Evolutionary conservation across 768 basidiomycete genomes (phyloP).

Genomic region (Strobilomyces confusus): DNA sequence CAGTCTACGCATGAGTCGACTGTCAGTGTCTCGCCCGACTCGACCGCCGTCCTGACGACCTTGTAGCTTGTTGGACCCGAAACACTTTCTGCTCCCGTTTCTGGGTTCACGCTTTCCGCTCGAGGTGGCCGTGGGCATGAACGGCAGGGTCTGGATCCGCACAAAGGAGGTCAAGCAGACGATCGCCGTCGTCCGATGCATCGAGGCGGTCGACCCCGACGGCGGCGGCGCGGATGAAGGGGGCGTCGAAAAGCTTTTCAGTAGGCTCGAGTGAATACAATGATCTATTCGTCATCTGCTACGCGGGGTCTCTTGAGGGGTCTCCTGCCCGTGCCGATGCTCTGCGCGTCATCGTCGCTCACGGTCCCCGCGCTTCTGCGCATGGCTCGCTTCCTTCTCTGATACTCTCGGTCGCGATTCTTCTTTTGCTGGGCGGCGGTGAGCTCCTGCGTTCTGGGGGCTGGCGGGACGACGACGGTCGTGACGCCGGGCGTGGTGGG

Average conservation of each 20-base stretch:
- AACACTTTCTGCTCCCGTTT: constrained; percentile 76
- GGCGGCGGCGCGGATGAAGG: constrained; percentile 57
- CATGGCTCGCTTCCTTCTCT: constrained; percentile 67
- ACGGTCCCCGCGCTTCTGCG: constrained; percentile 61
- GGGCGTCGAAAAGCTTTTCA: constrained; percentile 50
- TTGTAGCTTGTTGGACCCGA: constrained; percentile 70
- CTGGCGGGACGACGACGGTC: constrained; percentile 74
- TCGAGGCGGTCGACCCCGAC: constrained; percentile 78
- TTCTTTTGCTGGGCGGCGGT: constrained; percentile 73
- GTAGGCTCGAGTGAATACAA: constrained; percentile 33
- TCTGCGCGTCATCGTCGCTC: constrained; percentile 67
- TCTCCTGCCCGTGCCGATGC: constrained; percentile 46
- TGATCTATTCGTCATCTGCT: constrained; percentile 57
- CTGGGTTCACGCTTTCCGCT: constrained; percentile 81
- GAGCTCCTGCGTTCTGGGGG: constrained; percentile 62
- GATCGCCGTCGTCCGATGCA: constrained; percentile 72
- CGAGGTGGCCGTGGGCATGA: constrained; percentile 85
- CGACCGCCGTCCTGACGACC: constrained; percentile 5
- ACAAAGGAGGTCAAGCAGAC: constrained; percentile 69
- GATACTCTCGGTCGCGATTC: constrained; percentile 76
- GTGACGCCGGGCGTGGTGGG: constrained; percentile 70
- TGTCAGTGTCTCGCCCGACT: constrained; percentile 46
- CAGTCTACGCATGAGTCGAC: constrained; percentile 80
- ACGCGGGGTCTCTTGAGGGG: constrained; percentile 67
- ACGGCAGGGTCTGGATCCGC: constrained; percentile 89